phyloP scores from a whole-genome alignment of 306 rosid species.

The Rosa persica region DNA sequence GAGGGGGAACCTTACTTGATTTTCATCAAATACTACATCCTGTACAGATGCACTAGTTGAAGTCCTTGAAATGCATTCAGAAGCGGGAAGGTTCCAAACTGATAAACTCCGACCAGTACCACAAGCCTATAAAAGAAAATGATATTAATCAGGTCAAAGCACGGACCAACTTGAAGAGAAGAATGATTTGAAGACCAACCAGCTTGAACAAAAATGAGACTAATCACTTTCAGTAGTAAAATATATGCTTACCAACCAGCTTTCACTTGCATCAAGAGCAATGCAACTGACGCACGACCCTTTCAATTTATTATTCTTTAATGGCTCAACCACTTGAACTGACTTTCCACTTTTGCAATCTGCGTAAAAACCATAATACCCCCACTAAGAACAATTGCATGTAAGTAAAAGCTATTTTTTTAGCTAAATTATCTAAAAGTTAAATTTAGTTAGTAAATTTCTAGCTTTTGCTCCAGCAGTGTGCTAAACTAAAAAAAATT shows the following conservation, averaged over 20 bases:
- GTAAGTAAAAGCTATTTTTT: too few species aligned
- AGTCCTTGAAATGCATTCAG: constrained; percentile 65
- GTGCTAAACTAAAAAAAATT: too few species aligned
- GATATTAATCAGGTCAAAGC: neutral
- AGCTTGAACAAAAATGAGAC: constrained; percentile 10
- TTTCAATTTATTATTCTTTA: constrained; percentile 53
- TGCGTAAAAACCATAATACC: constrained; percentile 34
- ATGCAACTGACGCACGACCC: constrained; percentile 74
- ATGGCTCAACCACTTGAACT: constrained; percentile 60
- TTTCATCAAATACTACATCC: constrained; percentile 72
- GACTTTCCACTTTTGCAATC: constrained; percentile 93
- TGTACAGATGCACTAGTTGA: constrained; percentile 64
- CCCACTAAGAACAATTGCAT: constrained; percentile 27
- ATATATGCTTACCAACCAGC: constrained; percentile 82
- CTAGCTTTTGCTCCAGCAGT: too few species aligned
- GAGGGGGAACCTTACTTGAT: constrained; percentile 61
- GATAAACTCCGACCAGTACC: constrained; percentile 75
- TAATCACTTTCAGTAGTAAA: constrained; percentile 3
- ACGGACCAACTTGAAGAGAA: constrained; percentile 15
- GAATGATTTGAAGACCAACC: neutral
- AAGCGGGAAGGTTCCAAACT: constrained; percentile 90
- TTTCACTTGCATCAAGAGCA: constrained; percentile 84
- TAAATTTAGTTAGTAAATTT: too few species aligned
- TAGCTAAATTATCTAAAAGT: too few species aligned
- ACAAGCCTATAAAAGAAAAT: constrained; percentile 57